Conservation (phyloP, 768 basidiomycete genomes). For the Pleurotus sapidus region DNA sequence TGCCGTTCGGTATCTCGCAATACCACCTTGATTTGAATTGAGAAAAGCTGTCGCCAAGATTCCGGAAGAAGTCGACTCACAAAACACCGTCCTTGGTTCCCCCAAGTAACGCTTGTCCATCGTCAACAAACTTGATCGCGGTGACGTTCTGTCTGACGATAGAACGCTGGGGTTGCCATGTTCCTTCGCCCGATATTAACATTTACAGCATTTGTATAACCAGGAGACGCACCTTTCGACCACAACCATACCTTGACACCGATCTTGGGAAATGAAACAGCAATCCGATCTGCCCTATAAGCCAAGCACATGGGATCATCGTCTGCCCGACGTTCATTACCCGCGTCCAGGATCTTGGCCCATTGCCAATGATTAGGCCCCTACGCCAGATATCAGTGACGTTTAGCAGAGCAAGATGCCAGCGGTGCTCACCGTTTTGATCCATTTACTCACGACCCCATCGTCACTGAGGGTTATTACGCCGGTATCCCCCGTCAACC, state of each 20-base stretch:
- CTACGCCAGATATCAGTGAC: constrained; percentile 20
- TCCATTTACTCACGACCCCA: constrained; percentile 61
- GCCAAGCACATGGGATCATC: constrained; percentile 50
- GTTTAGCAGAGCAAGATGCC: not conserved
- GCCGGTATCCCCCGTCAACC: constrained; percentile 58
- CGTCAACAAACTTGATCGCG: constrained; percentile 59
- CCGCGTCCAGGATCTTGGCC: constrained; percentile 52
- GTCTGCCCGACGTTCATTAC: constrained; percentile 29
- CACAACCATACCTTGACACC: constrained; percentile 68
- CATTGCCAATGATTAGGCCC: constrained; percentile 53
- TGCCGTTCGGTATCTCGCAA: constrained; percentile 66
- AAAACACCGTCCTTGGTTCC: constrained; percentile 70
- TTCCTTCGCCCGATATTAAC: constrained; percentile 32
- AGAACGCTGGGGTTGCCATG: constrained; percentile 63
- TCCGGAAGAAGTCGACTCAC: constrained; percentile 31
- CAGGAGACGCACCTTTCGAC: constrained; percentile 42
- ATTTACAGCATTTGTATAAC: not conserved
- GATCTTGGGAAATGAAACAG: constrained; percentile 54
- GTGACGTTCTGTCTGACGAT: constrained; percentile 66
- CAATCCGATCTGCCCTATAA: constrained; percentile 54
- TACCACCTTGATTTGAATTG: constrained; percentile 48
- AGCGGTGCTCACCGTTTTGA: constrained; percentile 40
- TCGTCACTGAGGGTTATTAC: constrained; percentile 56
- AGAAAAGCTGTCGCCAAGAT: constrained; percentile 4
- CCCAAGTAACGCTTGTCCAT: constrained; percentile 61